A percentile compares a stretch with the other conserved stretches of the same genome.
These are phyloP conservation scores for Raddia guianensis DNA, from an alignment of 176 grass and related monocot species.

Conservation along the genomic window DNA sequence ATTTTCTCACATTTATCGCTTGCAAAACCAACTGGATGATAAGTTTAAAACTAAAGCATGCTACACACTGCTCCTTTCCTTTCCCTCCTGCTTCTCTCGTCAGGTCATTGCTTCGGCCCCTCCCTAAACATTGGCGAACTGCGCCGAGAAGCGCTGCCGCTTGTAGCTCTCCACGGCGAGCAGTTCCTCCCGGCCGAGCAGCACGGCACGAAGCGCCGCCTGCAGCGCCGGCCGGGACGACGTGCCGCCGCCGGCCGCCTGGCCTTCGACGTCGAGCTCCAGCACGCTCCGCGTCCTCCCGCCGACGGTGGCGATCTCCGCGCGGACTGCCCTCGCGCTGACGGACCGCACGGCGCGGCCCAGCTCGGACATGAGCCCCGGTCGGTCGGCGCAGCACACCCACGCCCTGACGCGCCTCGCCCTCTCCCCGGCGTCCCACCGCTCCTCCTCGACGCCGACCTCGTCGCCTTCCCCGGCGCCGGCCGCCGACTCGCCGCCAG, in stretches of 20 bases:
- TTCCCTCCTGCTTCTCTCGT: background rate
- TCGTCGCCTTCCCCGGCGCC: conserved; percentile 75
- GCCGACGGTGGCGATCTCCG: conserved; percentile 81
- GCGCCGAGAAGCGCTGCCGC: conserved; percentile 58
- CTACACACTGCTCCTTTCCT: background rate
- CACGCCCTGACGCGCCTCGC: conserved; percentile 58
- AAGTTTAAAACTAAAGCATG: background rate
- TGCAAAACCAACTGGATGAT: background rate
- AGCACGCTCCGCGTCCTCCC: conserved; percentile 76
- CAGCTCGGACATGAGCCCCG: conserved; percentile 85
- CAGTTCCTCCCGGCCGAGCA: conserved; percentile 59
- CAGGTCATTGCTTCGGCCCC: background rate
- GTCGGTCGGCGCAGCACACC: conserved; percentile 88
- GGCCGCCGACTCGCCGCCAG: conserved; percentile 52
- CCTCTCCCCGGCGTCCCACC: conserved; percentile 22
- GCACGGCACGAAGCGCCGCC: conserved; percentile 66
- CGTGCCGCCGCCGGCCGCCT: background rate
- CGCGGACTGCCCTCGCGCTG: conserved; percentile 70
- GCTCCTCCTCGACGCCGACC: conserved; percentile 64
- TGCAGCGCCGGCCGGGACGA: conserved; percentile 53
- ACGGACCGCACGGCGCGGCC: conserved; percentile 72
- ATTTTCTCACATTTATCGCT: background rate
- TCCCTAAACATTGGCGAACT: conserved; percentile 41
- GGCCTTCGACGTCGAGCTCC: conserved; percentile 61
- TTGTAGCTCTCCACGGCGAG: conserved; percentile 63